Evolutionary conservation across 2,329 filamentous ascomycete species (phyloP), one percentile per base, ranked within the genome.

Genomic region (Diaporthe longicolla): DNA sequence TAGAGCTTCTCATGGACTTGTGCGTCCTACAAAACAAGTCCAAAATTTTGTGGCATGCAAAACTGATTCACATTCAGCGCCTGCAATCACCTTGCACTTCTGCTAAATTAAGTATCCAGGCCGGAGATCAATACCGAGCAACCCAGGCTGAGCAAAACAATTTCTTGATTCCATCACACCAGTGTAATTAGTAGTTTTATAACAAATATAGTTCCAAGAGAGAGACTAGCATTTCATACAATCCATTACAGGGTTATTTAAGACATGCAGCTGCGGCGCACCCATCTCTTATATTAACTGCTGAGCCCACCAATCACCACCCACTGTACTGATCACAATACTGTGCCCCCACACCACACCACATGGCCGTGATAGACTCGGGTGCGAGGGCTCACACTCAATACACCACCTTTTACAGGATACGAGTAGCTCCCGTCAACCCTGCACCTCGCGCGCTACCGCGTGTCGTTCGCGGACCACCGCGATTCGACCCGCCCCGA

Each of bases 401-500:
- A 37, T 43, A 63, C 69, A 71, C 69, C 69, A 71, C 13, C 57
- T 32, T 15, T 13, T 4, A 17, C 17, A 40, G 35, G 32, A 48
- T 71, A 52, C 54, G 43, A 59, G 69, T 61, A 57, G 69, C 55
- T 19, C 29, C 66, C 29, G 66, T 19, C 24, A 19, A n/a, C 17
- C 52, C 17, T 70, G 6, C n/a, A 70, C 40, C 24, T 17, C 29
- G 45, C 11, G 35, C 10, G 35, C 50, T 55, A 21, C 66, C 52
- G 50, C 35, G n/a, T 70, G 66, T 70, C 26, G 29, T 61, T 61
- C 58, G 54, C 54, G 29, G 55, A 40, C 68, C 40, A 59, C 54
- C 68, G 40, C 69, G 69, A 71, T 59, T 61, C 69, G 69, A 37
- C 55, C 69, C 69, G 69, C 55, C 55, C 69, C 69, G 69, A 52